Base-by-base conservation (phyloP, 2,329 filamentous ascomycete species). In the Phialocephala subalpina region DNA sequence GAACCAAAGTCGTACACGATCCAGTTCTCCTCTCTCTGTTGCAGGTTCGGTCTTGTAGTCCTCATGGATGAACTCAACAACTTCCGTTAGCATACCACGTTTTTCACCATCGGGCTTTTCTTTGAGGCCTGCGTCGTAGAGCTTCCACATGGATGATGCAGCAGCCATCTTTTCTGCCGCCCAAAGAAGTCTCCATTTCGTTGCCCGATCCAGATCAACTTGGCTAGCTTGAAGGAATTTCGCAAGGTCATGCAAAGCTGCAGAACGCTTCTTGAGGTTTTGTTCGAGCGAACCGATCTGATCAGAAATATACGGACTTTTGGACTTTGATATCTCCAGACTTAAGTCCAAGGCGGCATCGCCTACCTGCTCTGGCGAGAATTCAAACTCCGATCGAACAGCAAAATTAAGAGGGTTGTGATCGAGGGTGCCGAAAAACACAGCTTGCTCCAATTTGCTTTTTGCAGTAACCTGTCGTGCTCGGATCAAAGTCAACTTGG, bases 151-250 rank as follows among this genome's bases (percentile, higher is more conserved):
- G 55, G 88, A 84, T 67, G 87, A 85, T 20, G 93, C 93, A 40
- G 94, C 92, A 52, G 91, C 88, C 80, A 98, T 86, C 78, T 94
- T 97, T 78, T 99, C 96, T 0, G 95, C 95, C 74, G 95, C 90
- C 83, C 90, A 92, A n/a, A 99, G 82, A 36, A 99, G 80, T 68
- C 86, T 84, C 94, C 94, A 98, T 71, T 89, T 89, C 1, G 90
- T 90, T 27, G 81, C 81, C 47, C 88, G 86, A 69, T 91, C 87
- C 6, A 98, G 78, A 2, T 87, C 82, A 29, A 88, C 83, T 66
- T 89, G 89, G 36, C 90, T 88, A 6, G 85, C 84, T 68, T 86
- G 85, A 14, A 98, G 80, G 71, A 96, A 89, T 2, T 83, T 81
- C 62, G 93, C 92, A 60, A 99, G 84, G 63, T 92, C 90, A 69